Base-by-base conservation (phyloP, 805 yeast species). In the Clavispora vitiphila region DNA sequence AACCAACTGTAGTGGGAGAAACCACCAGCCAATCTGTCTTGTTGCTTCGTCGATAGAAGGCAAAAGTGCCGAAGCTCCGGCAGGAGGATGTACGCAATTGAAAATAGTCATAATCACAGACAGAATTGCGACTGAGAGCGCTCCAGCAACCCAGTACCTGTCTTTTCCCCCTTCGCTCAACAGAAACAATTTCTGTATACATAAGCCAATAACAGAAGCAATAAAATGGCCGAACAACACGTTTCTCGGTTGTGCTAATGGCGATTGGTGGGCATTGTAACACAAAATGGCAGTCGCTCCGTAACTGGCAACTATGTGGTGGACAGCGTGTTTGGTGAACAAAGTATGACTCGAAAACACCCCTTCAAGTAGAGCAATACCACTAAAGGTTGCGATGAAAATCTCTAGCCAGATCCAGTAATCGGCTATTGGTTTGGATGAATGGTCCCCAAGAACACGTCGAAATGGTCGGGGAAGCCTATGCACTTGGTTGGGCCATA, bases 1-100 rank as follows among this genome's bases (percentile, higher is more conserved):
- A 1, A 80, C 63, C 3, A 81, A 40, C 40, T 80, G 82, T 0
- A 64, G 69, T 0, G 83, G 81, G 22, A 81, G 51, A 50, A 74
- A 80, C 77, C 81, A 77, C 88, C 87, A 81, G 37, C 86, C 74
- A 72, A 81, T 65, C 3, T 38, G 48, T 10, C 77, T 56, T 3
- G 80, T 62, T 7, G 53, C 48, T 1, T 55, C 72, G 39, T 78
- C 81, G 0, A 74, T 52, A 1, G 71, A 60, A 0, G 86, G 84
- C 8, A 81, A 58, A 27, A 81, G 53, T 0, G 87, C 86, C 8
- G 82, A 72, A 1, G 87, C 86, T 2, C 88, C 88, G 1, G 82
- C 80, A 0, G 88, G 88, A 0, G 88, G 88, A 55, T 82, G 87
- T 1, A 79, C 75, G 43, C 80, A 73, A 46, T 78, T 78, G 5